Base-by-base conservation (phyloP, 805 yeast species). In the Ogataea parapolymorpha region DNA sequence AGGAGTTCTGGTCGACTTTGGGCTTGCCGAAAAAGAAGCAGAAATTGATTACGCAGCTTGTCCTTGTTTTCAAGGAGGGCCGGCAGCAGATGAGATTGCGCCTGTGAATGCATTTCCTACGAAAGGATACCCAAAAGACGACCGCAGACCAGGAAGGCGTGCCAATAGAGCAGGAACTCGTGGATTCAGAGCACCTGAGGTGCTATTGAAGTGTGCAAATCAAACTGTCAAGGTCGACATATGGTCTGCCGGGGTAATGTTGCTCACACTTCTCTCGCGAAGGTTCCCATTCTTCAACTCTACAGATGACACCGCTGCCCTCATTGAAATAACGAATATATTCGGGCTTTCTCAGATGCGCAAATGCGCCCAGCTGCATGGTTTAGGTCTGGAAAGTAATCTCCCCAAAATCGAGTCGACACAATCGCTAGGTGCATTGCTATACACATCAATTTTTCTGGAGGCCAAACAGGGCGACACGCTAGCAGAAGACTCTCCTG, bases 101-200 rank as follows among this genome's bases (percentile, higher is more conserved):
- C 65, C 56, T 11, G 48, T 70, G 26, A 65, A 71, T 51, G 71
- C 72, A 2, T 50, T 57, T 6, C 62, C 64, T 11, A 44, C 53
- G 5, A 73, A 74, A 62, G 91, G 96, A 2, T 88, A 85, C 56
- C 84, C 89, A 8, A 88, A 87, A 58, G 86, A 85, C 53, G 99
- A 93, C 65, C 77, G 78, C 36, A 72, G 98, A 53, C 85, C 95
- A 0, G 86, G 93, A 2, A 74, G 95, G 54, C 74, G 99, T 42
- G 98, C 98, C 0, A 93, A 93, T 56, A 79, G 99, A 53, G 99
- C 99, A 13, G 97, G 97, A 7, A 89, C 97, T 1, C 72, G 97
- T 53, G 97, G 97, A 0, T 89, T 89, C 57, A 72, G 97, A 51
- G 96, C 97, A 0, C 96, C 96, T 0, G 97, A 89, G 59, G 96